Conservation (phyloP, 2,329 filamentous ascomycete species). For the Westerdykella sp. region DNA sequence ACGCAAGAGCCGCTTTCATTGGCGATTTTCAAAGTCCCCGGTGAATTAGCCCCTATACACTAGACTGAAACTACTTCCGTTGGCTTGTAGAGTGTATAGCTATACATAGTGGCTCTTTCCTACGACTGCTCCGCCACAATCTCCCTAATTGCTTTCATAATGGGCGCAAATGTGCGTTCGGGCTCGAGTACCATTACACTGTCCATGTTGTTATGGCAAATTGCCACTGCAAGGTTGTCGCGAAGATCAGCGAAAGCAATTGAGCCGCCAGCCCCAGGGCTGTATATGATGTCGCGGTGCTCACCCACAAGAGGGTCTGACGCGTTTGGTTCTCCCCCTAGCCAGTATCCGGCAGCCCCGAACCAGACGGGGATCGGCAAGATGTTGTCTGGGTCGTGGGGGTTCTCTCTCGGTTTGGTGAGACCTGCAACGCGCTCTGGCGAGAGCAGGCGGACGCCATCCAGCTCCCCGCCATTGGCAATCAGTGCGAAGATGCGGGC, state of each 20-base stretch:
- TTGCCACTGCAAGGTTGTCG: background rate
- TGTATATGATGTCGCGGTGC: constrained; percentile 1
- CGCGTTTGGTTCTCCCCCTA: background rate
- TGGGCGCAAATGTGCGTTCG: background rate
- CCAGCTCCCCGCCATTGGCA: constrained; percentile 27
- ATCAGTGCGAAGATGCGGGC: constrained; percentile 40
- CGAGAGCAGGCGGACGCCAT: constrained; percentile 37
- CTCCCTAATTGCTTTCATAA: background rate
- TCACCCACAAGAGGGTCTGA: background rate
- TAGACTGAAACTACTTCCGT: no score
- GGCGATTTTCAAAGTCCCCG: no score
- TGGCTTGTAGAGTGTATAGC: no score
- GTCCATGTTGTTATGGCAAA: constrained; percentile 1
- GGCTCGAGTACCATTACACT: background rate
- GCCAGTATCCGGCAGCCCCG: background rate
- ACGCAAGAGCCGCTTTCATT: no score
- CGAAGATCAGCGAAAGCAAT: background rate
- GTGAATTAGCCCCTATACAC: no score
- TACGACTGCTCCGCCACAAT: background rate
- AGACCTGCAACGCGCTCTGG: constrained; percentile 7
- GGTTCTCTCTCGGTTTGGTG: background rate
- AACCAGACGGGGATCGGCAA: background rate
- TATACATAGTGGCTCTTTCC: no score
- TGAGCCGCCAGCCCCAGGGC: background rate
- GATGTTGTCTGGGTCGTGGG: background rate